A percentile compares a stretch with the other conserved stretches of the same genome.
These are phyloP conservation scores for Tremella fuciformis DNA, from an alignment of 768 basidiomycete species.

Conservation along the genomic window DNA sequence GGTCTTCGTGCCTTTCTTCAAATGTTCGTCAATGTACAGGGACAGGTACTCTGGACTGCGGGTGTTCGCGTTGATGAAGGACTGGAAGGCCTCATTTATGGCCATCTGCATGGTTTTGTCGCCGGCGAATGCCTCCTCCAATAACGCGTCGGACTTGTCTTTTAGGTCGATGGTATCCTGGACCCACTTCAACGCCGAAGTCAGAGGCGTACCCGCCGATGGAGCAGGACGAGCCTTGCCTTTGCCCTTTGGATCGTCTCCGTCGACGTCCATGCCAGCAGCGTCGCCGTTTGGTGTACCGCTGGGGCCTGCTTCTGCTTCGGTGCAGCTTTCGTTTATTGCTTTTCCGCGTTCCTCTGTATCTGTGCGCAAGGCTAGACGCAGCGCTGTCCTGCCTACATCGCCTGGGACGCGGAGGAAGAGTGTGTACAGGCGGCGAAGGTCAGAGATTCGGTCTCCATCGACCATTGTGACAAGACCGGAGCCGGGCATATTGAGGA, in stretches of 20 bases:
- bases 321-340: constrained; percentile 62
- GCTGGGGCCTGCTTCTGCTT: constrained; percentile 12
- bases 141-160: constrained; percentile 78
- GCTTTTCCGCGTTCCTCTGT: constrained; percentile 70
- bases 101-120: constrained; percentile 76
- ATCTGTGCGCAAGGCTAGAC: constrained; percentile 67
- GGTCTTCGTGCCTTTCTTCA: constrained; percentile 94
- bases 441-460: constrained; percentile 68
- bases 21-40: constrained; percentile 91
- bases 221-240: constrained; percentile 55
- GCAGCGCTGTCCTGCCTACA: constrained; percentile 64
- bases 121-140: constrained; percentile 66
- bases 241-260: constrained; percentile 54
- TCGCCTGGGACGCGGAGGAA: constrained; percentile 62
- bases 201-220: constrained; percentile 51
- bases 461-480: constrained; percentile 88
- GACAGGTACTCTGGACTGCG: constrained; percentile 93
- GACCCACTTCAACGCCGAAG: constrained; percentile 83
- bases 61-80: constrained; percentile 82
- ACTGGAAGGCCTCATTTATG: constrained; percentile 85
- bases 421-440: constrained; percentile 74
- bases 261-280: constrained; percentile 25
- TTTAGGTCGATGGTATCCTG: constrained; percentile 85
- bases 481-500: constrained; percentile 76
- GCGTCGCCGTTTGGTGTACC: neutral